Evolutionary conservation across 768 basidiomycete species (phyloP).

Genomic region (Clathrus columnatus): DNA sequence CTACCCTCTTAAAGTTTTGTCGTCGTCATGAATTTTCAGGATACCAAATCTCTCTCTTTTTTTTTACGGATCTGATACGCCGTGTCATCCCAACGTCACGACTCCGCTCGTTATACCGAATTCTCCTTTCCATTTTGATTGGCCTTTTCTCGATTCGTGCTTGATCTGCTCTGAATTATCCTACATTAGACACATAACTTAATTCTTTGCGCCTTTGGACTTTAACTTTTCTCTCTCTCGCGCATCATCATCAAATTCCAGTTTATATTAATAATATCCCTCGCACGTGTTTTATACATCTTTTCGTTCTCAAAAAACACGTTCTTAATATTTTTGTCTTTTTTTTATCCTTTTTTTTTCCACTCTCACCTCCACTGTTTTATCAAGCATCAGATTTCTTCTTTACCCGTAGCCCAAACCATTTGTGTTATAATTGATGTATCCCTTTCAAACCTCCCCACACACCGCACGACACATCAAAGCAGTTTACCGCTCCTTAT

Average conservation of each 20-base stretch:
- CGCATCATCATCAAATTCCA: neutral
- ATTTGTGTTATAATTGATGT: neutral
- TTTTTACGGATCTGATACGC: neutral
- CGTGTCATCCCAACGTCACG: neutral
- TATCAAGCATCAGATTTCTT: neutral
- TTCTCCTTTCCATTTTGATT: neutral
- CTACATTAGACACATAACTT: neutral
- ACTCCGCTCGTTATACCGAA: neutral
- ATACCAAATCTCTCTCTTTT: too few species aligned
- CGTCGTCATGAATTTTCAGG: neutral
- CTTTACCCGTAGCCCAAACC: neutral
- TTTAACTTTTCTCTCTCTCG: neutral
- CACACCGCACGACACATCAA: neutral
- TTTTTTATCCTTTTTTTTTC: neutral
- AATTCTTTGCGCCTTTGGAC: neutral
- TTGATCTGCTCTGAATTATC: neutral
- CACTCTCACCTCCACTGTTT: neutral
- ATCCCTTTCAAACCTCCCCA: neutral
- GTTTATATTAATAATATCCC: neutral
- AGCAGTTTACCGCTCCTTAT: neutral
- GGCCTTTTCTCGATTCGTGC: neutral
- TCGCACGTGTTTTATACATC: neutral
- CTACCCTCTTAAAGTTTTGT: too few species aligned
- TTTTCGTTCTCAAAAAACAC: neutral
- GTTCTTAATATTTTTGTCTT: neutral